Base-by-base conservation (phyloP, 345 rosid genomes). In the Fremontodendron californicum region DNA sequence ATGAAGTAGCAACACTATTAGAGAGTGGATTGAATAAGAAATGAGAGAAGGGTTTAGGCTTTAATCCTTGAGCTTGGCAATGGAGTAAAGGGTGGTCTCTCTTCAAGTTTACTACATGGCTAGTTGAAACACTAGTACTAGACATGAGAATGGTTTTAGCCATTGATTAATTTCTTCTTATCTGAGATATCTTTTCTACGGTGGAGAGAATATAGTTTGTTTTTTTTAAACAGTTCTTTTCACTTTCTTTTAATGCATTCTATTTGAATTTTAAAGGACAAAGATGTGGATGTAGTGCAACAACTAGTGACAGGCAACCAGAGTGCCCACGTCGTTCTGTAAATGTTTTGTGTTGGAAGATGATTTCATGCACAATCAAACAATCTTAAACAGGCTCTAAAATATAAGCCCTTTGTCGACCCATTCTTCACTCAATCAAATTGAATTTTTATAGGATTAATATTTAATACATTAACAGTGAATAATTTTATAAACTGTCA, bases 111-210 rank as follows among this genome's bases (percentile, higher is more conserved):
- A 86, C 81, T 10, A 71, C 80, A 63, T 79, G 88, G 69, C 83
- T 75, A 6, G 87, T 82, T 4, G 92, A 82, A 52, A 92, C 92
- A 23, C 97, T 87, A 21, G 91, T 84, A 18, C 96, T 88, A 25
- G 92, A 87, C 84, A 83, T 83, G 81, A 94, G 87, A 90, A 89
- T 88, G 55, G 94, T 90, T 79, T 94, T 96, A 74, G 98, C 92
- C 98, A 92, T 92, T 74, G 42, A 4, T 33, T 15, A 21, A 42
- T 49, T 27, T 31, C n/a, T n/a, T 2, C 1, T 12, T 60, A 5
- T 61, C 65, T 29, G 0, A 29, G 39, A 54, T 71, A 7, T 11
- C 21, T 6, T 48, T 71, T 35, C 60, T 51, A 60, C 54, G 9
- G 71, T 10, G 71, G 75, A 58, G 54, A 35, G 62, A n/a, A 2